phyloP scores from a whole-genome alignment of 2,329 filamentous ascomycete species.

The Cladophialophora psammophila region DNA sequence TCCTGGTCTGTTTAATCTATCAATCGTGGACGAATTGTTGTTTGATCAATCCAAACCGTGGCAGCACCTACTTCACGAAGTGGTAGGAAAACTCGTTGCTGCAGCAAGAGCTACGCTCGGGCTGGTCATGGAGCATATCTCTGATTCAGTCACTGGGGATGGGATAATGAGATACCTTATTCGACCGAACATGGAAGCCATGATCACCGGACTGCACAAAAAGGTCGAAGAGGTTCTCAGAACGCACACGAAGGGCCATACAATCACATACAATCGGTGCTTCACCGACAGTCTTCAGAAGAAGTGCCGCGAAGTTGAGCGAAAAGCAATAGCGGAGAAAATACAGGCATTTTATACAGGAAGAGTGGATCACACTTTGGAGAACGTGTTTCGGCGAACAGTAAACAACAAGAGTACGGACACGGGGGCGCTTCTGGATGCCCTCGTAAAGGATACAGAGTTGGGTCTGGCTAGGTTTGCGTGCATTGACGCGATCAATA shows the following conservation, averaged over 20 bases:
- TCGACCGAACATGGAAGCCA: conserved; percentile 39
- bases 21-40: conserved; percentile 46
- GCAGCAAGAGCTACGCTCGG: conserved; percentile 40
- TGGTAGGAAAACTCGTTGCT: conserved; percentile 39
- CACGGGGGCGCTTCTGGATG: conserved; percentile 37
- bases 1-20: conserved; percentile 46
- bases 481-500: conserved; percentile 53
- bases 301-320: conserved; percentile 20
- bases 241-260: conserved; percentile 51
- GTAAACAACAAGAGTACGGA: not conserved
- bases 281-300: conserved; percentile 47
- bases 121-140: conserved; percentile 41
- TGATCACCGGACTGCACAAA: conserved; percentile 43
- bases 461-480: conserved; percentile 46
- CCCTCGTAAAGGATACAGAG: conserved; percentile 40
- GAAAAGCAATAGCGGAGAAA: conserved; percentile 16
- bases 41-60: conserved; percentile 47
- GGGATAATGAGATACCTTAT: conserved; percentile 38
- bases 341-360: conserved; percentile 16
- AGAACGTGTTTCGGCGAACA: not conserved
- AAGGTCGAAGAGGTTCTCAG: conserved; percentile 58
- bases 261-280: conserved; percentile 50
- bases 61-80: conserved; percentile 42
- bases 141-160: conserved; percentile 39
- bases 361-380: not conserved